Evolutionary conservation across 192 early-diverging fungal genomes (phyloP).

Genomic region (Gaertneriomyces semiglobifer): DNA sequence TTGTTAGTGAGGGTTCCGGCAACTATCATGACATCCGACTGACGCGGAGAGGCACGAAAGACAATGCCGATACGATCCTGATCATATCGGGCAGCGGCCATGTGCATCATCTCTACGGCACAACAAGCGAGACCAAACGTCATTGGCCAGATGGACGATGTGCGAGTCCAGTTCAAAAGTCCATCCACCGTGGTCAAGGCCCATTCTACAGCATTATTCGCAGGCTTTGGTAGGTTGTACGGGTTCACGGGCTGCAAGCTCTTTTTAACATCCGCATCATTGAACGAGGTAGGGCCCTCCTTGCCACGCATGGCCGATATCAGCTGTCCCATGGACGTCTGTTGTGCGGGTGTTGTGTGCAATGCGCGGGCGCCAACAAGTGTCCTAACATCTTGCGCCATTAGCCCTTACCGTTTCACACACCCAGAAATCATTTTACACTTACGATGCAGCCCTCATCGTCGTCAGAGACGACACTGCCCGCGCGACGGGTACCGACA

Average conservation of each 20-base stretch:
- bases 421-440: no score
- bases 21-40: conserved; percentile 99
- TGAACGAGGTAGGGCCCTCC: conserved; percentile 6
- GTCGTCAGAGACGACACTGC: no score
- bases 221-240: conserved; percentile 43
- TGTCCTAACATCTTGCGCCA: no score
- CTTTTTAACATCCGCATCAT: conserved; percentile 26
- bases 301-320: conserved; percentile 21
- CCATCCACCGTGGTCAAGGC: conserved; percentile 88
- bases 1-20: conserved; percentile 98
- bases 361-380: neutral
- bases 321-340: conserved; percentile 14
- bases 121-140: conserved; percentile 92
- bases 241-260: conserved; percentile 43
- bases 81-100: conserved; percentile 93
- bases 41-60: conserved; percentile 93
- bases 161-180: conserved; percentile 89
- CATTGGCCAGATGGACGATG: conserved; percentile 77
- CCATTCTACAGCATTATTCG: conserved; percentile 51
- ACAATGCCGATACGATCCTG: conserved; percentile 97
- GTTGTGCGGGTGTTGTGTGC: conserved; percentile 3
- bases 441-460: no score
- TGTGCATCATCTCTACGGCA: conserved; percentile 98
- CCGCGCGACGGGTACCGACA: no score
- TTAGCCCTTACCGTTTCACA: no score